These are phyloP conservation scores for Tylopilus cervinicoccineus DNA, from an alignment of 768 basidiomycete species.

Conservation along the genomic window DNA sequence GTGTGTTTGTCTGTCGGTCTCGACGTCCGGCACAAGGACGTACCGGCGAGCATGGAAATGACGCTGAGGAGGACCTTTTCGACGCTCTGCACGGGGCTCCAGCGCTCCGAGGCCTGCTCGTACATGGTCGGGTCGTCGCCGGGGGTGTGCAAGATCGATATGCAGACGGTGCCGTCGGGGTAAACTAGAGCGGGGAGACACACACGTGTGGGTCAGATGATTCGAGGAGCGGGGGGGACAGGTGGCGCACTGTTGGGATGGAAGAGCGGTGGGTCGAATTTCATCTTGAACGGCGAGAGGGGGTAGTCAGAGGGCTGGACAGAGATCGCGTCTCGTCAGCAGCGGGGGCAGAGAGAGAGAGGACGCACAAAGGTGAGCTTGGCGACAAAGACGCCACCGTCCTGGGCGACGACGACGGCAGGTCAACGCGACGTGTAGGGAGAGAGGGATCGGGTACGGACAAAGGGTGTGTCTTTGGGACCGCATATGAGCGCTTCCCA, in stretches of 20 bases:
- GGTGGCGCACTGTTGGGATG: conserved; percentile 90
- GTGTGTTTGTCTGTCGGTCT: no score
- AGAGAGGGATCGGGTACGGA: conserved; percentile 36
- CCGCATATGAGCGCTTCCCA: conserved; percentile 96
- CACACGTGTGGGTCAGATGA: not conserved
- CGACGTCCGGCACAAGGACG: conserved; percentile 19
- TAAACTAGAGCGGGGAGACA: conserved; percentile 62
- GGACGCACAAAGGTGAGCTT: conserved; percentile 78
- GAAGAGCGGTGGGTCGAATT: conserved; percentile 93
- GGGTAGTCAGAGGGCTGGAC: conserved; percentile 84
- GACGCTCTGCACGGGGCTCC: conserved; percentile 98
- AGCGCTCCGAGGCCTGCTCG: conserved; percentile 92
- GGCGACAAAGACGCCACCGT: conserved; percentile 93
- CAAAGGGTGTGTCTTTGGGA: conserved; percentile 92
- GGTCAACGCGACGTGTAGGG: no score
- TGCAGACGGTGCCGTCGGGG: conserved; percentile 94
- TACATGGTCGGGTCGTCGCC: conserved; percentile 92
- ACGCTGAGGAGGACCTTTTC: conserved; percentile 96
- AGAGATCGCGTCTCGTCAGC: not conserved
- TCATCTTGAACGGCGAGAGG: conserved; percentile 99
- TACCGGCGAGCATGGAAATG: conserved; percentile 94
- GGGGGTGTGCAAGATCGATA: conserved; percentile 95
- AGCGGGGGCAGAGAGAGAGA: not conserved
- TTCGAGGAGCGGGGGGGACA: not conserved
- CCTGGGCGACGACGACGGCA: no score